Percentiles rank a stretch among this genome's conserved stretches.
Conservation (phyloP, 2,329 filamentous ascomycete genomes). For the Pyrenophora graminea region DNA sequence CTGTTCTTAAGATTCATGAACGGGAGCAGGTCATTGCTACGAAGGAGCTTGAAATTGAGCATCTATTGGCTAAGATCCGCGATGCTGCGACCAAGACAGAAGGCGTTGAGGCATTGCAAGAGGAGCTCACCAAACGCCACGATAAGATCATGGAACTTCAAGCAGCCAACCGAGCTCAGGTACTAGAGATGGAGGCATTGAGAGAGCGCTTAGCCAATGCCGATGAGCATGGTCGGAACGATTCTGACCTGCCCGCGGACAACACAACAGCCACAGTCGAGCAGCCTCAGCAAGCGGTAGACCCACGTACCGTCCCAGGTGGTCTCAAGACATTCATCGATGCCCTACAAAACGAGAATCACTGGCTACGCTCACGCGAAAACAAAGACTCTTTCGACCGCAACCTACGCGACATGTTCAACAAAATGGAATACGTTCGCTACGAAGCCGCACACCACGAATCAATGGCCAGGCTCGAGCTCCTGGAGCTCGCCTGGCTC, state of each 20-base stretch:
- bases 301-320: constrained; percentile 15
- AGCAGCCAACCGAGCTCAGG: constrained; percentile 21
- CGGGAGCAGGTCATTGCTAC: constrained; percentile 77
- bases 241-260: constrained; percentile 1
- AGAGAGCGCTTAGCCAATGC: constrained; percentile 16
- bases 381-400: constrained; percentile 21
- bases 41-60: constrained; percentile 76
- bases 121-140: constrained; percentile 25
- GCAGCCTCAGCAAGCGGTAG: constrained; percentile 16
- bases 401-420: constrained; percentile 19
- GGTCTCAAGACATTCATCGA: constrained; percentile 24
- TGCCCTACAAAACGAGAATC: constrained; percentile 36
- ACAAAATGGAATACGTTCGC: constrained; percentile 9
- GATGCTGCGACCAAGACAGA: constrained; percentile 34
- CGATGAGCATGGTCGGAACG: constrained; percentile 10
- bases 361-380: constrained; percentile 36
- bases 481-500: constrained; percentile 10
- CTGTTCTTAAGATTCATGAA: constrained; percentile 67
- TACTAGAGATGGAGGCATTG: constrained; percentile 24
- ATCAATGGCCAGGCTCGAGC: constrained; percentile 1
- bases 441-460: background rate
- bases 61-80: constrained; percentile 68
- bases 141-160: constrained; percentile 28
- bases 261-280: constrained; percentile 12
- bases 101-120: constrained; percentile 26